phyloP scores from a whole-genome alignment of 805 yeast genomes.

The Nakazawaea molendinolei region DNA sequence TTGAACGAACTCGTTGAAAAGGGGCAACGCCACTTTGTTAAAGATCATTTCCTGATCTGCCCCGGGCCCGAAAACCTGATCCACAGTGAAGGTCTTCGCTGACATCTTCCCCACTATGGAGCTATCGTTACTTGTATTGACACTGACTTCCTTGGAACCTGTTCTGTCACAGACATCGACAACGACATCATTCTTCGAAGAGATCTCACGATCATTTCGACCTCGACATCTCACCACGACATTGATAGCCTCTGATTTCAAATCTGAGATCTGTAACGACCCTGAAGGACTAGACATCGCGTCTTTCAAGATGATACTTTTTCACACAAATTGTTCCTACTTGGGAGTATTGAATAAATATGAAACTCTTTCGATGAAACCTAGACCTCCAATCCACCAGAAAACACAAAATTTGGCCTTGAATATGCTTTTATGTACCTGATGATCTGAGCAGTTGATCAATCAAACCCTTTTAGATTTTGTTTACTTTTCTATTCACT shows the following conservation, averaged over 20 bases:
- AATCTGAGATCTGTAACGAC: conserved; percentile 3
- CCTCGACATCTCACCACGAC: conserved; percentile 52
- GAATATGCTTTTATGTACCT: neutral
- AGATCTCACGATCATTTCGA: conserved; percentile 36
- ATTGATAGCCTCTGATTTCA: conserved; percentile 30
- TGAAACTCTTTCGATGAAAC: too few relatives aligned
- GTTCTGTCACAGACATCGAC: conserved; percentile 36
- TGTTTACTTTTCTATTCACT: conserved; percentile 3
- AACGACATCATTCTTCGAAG: conserved; percentile 39
- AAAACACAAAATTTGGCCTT: too few relatives aligned
- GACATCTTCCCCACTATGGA: conserved; percentile 19
- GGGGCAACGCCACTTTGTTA: conserved; percentile 37
- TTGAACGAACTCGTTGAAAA: conserved; percentile 40
- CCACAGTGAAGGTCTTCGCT: conserved; percentile 39
- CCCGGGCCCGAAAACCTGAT: conserved; percentile 48
- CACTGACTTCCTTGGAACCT: conserved; percentile 19
- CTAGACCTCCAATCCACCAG: too few relatives aligned
- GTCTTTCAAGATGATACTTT: neutral
- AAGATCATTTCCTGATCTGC: conserved; percentile 43
- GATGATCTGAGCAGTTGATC: too few relatives aligned
- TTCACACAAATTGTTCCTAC: neutral
- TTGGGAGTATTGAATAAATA: too few relatives aligned
- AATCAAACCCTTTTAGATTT: neutral
- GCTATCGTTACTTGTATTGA: conserved; percentile 20
- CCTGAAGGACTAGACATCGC: neutral